Base-by-base conservation (phyloP, 202 grass and related monocot species). In the Bolboschoenoplectus hybrid region DNA sequence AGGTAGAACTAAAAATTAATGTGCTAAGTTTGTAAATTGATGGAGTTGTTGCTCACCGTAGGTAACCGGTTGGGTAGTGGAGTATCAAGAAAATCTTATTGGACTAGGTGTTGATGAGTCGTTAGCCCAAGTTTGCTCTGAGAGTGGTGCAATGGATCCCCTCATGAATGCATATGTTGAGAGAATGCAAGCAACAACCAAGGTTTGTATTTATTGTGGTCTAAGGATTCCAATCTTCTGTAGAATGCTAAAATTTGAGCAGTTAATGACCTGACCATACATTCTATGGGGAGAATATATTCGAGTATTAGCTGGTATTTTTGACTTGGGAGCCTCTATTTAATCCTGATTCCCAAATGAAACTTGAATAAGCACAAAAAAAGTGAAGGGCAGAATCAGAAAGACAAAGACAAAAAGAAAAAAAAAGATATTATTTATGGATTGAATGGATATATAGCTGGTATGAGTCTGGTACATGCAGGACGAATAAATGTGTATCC, bases 161-260 rank as follows among this genome's bases (percentile, higher is more conserved):
- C 93, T 99, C 55, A 99, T 99, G 97, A 99, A 99, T 88, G 94
- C 94, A 85, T 99, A 99, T 82, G 91, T 99, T 82, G 97, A 99
- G 47, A 91, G 92, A 85, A 99, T 95, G 92, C 93, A 97, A 86
- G 90, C 90, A 90, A 94, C 97, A 91, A 99, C 97, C 63, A 97
- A 99, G 93, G 97, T 99, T 87, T 53, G 56, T 71, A 80, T 84
- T 40, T 40, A 70, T 67, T 35, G 43, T 67, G 16, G 16, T 60
- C 19, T 53, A 80, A 34, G 17, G 52, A 61, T 58, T 58, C 7
- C 36, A 57, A 60, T 80, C 75, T 80, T 60, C 0, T 41, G 6
- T 19, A 9, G 52, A 40, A 80, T 61, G 4, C 14, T 67, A 40
- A 63, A 13, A 53, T 56, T 26, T 70, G 7, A 82, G 47, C 53